Evolutionary conservation across 2,329 filamentous ascomycete species (phyloP).

Genomic region (Scytalidium sp.): DNA sequence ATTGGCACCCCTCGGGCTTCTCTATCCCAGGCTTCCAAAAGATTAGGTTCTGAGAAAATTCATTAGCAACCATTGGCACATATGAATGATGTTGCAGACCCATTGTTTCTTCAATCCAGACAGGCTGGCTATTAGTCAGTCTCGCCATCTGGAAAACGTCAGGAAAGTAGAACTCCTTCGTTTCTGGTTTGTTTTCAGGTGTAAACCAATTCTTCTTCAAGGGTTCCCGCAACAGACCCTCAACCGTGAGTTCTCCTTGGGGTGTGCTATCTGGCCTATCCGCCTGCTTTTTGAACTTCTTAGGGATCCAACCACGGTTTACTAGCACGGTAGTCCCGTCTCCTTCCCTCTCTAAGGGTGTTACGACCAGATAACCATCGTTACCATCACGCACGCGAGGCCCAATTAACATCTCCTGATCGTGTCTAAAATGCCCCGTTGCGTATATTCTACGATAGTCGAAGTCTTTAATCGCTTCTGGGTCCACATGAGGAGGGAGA

Average conservation of each 20-base stretch:
- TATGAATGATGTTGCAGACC: constrained; percentile 45
- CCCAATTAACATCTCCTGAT: constrained; percentile 94
- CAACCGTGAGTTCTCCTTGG: constrained; percentile 68
- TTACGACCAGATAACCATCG: constrained; percentile 88
- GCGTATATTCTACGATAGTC: constrained; percentile 85
- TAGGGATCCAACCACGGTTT: constrained; percentile 88
- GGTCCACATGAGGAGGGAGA: constrained; percentile 79
- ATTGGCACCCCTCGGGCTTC: constrained; percentile 83
- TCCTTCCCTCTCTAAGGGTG: constrained; percentile 73
- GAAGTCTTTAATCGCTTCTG: constrained; percentile 79
- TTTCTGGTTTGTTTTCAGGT: constrained; percentile 80
- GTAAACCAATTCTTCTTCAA: constrained; percentile 99
- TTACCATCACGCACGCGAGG: constrained; percentile 86
- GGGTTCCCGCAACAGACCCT: constrained; percentile 82
- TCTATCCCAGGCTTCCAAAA: constrained; percentile 72
- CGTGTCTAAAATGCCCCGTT: constrained; percentile 73
- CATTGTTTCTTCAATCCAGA: constrained; percentile 97
- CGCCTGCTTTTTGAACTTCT: constrained; percentile 65
- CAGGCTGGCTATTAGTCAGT: constrained; percentile 75
- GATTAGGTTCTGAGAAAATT: constrained; percentile 63
- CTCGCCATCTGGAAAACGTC: constrained; percentile 90
- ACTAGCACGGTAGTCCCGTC: constrained; percentile 73
- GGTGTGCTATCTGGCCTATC: constrained; percentile 64
- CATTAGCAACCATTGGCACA: constrained; percentile 10
- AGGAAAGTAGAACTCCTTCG: constrained; percentile 89